Evolutionary conservation across 2,329 filamentous ascomycete genomes (phyloP).

Genomic region (Helminthosporium solani): DNA sequence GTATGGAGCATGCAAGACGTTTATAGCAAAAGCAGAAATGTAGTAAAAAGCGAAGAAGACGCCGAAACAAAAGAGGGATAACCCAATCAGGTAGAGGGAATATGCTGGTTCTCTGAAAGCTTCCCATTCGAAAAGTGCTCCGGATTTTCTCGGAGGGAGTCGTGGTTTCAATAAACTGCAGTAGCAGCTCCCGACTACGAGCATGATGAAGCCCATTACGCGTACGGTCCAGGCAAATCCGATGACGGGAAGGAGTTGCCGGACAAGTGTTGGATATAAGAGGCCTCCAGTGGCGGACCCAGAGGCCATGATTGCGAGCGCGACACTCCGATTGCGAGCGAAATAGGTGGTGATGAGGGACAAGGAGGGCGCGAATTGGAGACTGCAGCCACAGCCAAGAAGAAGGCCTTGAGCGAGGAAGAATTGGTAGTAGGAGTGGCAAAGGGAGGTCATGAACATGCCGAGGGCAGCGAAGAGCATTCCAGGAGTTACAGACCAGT

Average conservation of each 20-base stretch:
- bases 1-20: conserved; percentile 50
- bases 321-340: conserved; percentile 57
- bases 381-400: conserved; percentile 35
- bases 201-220: conserved; percentile 60
- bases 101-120: conserved; percentile 47
- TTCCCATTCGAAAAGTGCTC: conserved; percentile 44
- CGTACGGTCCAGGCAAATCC: conserved; percentile 68
- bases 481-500: conserved; percentile 46
- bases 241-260: conserved; percentile 57
- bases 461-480: conserved; percentile 48
- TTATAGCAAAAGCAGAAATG: conserved; percentile 43
- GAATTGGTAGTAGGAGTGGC: conserved; percentile 52
- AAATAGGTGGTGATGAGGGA: conserved; percentile 57
- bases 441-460: conserved; percentile 56
- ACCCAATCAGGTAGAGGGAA: conserved; percentile 36
- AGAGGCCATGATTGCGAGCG: conserved; percentile 59
- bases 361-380: conserved; percentile 38
- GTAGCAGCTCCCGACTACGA: conserved; percentile 45
- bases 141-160: conserved; percentile 46
- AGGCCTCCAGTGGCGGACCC: conserved; percentile 64
- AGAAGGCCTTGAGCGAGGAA: conserved; percentile 41
- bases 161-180: conserved; percentile 44
- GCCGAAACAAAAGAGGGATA: conserved; percentile 37
- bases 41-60: conserved; percentile 51
- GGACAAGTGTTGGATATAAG: conserved; percentile 59